These are phyloP conservation scores for Cutaneotrichosporon dermatis DNA, from an alignment of 1,284 basidiomycete species.

Conservation along the genomic window DNA sequence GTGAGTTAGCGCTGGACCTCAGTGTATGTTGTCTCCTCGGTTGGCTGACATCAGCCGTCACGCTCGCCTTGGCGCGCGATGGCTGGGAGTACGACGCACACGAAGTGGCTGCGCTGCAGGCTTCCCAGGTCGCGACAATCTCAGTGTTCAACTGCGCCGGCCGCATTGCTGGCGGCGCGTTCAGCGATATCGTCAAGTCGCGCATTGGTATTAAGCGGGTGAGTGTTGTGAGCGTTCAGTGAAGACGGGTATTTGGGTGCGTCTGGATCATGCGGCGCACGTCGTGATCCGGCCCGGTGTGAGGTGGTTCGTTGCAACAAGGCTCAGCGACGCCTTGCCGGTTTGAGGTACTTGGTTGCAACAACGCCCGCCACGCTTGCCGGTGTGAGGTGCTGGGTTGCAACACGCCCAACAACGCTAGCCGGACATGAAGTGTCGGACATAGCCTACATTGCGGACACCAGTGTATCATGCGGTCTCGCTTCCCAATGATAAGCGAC, in stretches of 20 bases:
- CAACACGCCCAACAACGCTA: too few relatives aligned
- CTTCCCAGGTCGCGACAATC: conserved; percentile 76
- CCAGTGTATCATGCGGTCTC: too few relatives aligned
- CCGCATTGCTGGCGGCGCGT: conserved; percentile 68
- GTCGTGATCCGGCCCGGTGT: too few relatives aligned
- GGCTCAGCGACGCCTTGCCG: too few relatives aligned
- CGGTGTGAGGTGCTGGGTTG: too few relatives aligned
- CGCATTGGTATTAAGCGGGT: conserved; percentile 59
- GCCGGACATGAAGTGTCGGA: too few relatives aligned
- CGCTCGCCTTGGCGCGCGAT: conserved; percentile 73
- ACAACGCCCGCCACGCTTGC: too few relatives aligned
- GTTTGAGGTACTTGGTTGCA: too few relatives aligned
- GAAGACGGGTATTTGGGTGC: background rate
- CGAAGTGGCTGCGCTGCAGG: conserved; percentile 70
- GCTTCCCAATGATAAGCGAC: too few relatives aligned
- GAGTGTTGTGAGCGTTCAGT: conserved; percentile 1
- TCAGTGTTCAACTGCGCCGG: conserved; percentile 80
- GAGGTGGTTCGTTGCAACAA: too few relatives aligned
- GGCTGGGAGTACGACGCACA: conserved; percentile 61
- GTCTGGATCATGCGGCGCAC: too few relatives aligned
- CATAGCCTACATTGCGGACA: too few relatives aligned
- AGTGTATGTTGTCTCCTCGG: background rate
- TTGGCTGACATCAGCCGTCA: conserved; percentile 55
- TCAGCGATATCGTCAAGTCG: conserved; percentile 67
- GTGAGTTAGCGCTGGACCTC: conserved; percentile 6